Conservation (phyloP, 495 filamentous ascomycete genomes). For the Aspergillus olivimuriae region DNA sequence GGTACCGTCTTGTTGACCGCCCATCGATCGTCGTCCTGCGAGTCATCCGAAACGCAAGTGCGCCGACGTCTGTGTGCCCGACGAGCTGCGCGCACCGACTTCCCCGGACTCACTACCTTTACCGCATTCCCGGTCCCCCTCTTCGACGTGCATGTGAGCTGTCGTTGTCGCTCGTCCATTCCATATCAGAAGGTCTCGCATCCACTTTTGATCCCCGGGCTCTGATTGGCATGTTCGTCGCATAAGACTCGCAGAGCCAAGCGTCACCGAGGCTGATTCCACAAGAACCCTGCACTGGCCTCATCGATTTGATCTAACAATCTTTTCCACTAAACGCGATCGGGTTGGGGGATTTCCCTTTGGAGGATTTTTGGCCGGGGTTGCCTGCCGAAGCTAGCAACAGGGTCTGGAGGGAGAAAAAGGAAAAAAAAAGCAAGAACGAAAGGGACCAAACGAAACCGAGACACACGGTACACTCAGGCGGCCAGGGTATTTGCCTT, state of each 20-base stretch:
- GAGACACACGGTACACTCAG: too few relatives aligned
- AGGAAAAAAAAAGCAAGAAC: too few relatives aligned
- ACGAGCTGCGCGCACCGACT: slow-evolving; percentile 11
- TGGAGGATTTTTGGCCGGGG: slow-evolving; percentile 1
- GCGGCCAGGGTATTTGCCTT: too few relatives aligned
- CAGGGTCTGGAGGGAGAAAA: too few relatives aligned
- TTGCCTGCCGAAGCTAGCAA: slow-evolving; percentile 5
- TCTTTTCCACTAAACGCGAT: slow-evolving; percentile 18
- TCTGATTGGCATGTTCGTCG: slow-evolving; percentile 15
- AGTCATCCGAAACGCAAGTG: slow-evolving; percentile 6
- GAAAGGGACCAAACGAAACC: too few relatives aligned
- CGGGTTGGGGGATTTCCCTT: slow-evolving; percentile 13
- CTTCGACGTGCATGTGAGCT: slow-evolving; percentile 2
- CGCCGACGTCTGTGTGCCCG: slow-evolving; percentile 18
- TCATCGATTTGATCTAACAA: slow-evolving; percentile 13
- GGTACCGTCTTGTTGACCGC: slow-evolving; percentile 15
- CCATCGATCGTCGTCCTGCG: slow-evolving; percentile 7
- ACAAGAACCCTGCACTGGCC: slow-evolving; percentile 25
- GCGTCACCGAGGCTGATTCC: slow-evolving; percentile 25
- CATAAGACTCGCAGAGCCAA: slow-evolving; percentile 14
- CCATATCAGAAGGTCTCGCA: slow-evolving; percentile 4
- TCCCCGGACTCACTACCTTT: slow-evolving; percentile 6
- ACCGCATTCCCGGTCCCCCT: background rate
- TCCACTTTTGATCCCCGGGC: slow-evolving; percentile 1
- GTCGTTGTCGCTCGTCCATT: background rate